These are phyloP conservation scores for Skeletonema costatum DNA, from an alignment of 108 stramenopile genomes.

Conservation along the genomic window DNA sequence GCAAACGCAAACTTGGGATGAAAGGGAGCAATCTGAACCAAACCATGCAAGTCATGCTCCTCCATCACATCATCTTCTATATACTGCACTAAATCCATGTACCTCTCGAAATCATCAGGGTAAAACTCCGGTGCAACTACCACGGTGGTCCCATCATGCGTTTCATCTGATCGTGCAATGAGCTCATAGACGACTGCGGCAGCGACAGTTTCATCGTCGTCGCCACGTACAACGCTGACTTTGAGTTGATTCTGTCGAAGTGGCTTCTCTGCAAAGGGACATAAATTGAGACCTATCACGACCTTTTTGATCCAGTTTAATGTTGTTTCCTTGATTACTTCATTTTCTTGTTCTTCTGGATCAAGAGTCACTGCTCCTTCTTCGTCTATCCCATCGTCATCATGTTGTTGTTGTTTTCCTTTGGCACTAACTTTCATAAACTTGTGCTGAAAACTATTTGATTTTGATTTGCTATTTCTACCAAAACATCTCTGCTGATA, in stretches of 20 bases:
- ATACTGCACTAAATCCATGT: conserved; percentile 53
- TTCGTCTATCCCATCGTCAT: not conserved
- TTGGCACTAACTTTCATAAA: not conserved
- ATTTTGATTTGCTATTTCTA: not conserved
- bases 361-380: not conserved
- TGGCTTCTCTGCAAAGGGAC: conserved; percentile 82
- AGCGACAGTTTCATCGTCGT: conserved; percentile 53
- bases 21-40: conserved; percentile 79
- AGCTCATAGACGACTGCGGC: conserved; percentile 52
- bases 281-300: conserved; percentile 76
- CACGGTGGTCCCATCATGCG: conserved; percentile 60
- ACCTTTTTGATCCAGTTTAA: conserved; percentile 67
- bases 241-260: conserved; percentile 43
- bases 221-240: conserved; percentile 55
- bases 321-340: conserved; percentile 46
- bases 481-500: not conserved
- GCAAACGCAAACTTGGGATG: conserved; percentile 79
- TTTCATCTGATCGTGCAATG: conserved; percentile 15
- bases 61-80: conserved; percentile 64
- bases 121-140: conserved; percentile 76
- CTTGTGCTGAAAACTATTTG: not conserved
- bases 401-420: not conserved
- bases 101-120: conserved; percentile 62
- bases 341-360: conserved; percentile 18
- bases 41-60: conserved; percentile 50